Evolutionary conservation across 129 eudicot genomes (phyloP).

Genomic region (Escallonia herrerae): DNA sequence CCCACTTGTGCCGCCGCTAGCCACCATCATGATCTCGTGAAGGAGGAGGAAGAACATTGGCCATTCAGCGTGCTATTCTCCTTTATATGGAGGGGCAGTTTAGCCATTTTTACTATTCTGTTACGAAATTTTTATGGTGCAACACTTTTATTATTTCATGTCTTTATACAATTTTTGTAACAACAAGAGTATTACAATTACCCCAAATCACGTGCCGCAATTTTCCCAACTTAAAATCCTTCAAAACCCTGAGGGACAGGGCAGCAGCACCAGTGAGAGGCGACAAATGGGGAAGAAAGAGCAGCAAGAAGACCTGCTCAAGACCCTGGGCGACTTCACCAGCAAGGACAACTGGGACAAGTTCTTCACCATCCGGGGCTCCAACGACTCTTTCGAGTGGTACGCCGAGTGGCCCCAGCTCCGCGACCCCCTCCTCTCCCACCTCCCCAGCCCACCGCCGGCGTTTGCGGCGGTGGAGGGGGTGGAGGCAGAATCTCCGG

Average conservation of each 20-base stretch:
- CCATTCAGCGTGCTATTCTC: too few relatives aligned
- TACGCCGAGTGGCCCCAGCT: slow-evolving; percentile 57
- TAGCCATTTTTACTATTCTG: too few relatives aligned
- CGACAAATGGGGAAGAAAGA: slow-evolving; percentile 20
- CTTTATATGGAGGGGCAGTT: too few relatives aligned
- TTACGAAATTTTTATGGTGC: too few relatives aligned
- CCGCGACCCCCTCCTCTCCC: slow-evolving; percentile 19
- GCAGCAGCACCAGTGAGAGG: background rate
- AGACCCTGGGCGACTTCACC: slow-evolving; percentile 67
- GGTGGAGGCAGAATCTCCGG: background rate
- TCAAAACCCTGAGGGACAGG: background rate
- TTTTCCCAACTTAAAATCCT: background rate
- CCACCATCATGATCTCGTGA: too few relatives aligned
- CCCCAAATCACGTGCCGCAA: too few relatives aligned
- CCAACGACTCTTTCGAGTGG: slow-evolving; percentile 57
- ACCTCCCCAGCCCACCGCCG: slow-evolving; percentile 9
- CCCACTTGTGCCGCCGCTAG: too few relatives aligned
- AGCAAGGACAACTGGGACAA: slow-evolving; percentile 83
- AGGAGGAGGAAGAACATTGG: too few relatives aligned
- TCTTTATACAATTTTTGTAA: too few relatives aligned
- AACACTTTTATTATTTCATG: too few relatives aligned
- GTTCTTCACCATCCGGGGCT: slow-evolving; percentile 57
- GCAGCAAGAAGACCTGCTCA: slow-evolving; percentile 32
- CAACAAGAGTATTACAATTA: too few relatives aligned
- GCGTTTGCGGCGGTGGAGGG: background rate